These are phyloP conservation scores for Simplicillium sp. DNA, from an alignment of 2,329 filamentous ascomycete genomes.

Conservation along the genomic window DNA sequence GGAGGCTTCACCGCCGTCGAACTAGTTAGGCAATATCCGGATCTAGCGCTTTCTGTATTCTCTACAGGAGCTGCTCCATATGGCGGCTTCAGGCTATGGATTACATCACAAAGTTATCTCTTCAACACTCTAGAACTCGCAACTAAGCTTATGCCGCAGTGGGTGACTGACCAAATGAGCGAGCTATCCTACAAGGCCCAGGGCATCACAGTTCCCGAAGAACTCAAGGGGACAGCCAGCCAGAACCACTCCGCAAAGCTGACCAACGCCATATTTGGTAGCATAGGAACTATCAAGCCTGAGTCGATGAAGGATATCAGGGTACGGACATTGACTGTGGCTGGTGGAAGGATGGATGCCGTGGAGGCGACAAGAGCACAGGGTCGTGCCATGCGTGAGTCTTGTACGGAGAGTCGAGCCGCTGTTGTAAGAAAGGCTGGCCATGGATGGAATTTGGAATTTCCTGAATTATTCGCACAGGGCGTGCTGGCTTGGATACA, in stretches of 20 bases:
- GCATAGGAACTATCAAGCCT: too few species aligned
- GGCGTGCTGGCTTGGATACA: constrained; percentile 26
- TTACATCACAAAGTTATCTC: constrained; percentile 16
- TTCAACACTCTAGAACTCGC: constrained; percentile 6
- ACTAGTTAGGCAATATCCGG: constrained; percentile 21
- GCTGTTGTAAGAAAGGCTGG: constrained; percentile 24
- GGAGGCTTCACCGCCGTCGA: constrained; percentile 25
- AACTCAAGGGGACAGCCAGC: too few species aligned
- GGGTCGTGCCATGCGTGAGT: constrained; percentile 20
- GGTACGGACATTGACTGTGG: too few species aligned
- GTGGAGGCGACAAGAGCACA: constrained; percentile 13
- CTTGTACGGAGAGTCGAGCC: constrained; percentile 19
- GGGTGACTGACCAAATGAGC: constrained; percentile 2
- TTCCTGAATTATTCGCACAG: constrained; percentile 26
- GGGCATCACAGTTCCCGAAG: too few species aligned
- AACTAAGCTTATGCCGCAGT: constrained; percentile 14
- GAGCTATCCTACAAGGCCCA: too few species aligned
- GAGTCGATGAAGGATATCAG: too few species aligned
- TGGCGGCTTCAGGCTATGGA: constrained; percentile 14
- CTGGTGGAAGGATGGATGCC: too few species aligned
- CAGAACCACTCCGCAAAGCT: too few species aligned
- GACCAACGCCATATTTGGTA: too few species aligned
- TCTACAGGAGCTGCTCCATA: constrained; percentile 22
- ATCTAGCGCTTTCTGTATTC: constrained; percentile 23
- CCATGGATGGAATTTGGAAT: constrained; percentile 30